Evolutionary conservation across 208 protist genomes (phyloP), one percentile per base, ranked within the genome.

Genomic region (Trypanosoma platydactyli): DNA sequence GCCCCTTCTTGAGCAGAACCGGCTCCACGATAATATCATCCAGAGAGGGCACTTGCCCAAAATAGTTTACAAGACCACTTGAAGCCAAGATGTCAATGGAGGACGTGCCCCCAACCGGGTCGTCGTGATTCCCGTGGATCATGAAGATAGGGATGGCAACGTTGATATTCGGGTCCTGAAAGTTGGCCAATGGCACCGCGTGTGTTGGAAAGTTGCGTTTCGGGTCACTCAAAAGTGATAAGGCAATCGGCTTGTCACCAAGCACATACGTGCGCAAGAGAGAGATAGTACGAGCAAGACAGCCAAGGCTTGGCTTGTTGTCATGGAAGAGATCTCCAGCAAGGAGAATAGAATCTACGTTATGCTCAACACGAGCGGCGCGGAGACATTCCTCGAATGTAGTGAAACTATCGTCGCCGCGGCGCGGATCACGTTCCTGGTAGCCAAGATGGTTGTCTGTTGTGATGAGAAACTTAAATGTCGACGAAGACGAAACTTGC

Each of bases 71-170:
- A 38, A 98, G 83, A 44, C 97, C 94, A 29, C 77, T 86, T 7
- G 86, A 86, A 25, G 88, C 79, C 20, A 99, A 79, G 1, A 99
- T 60, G 77, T 99, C 98, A 4, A 99, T 64, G 18, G 98, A 77
- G 35, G 86, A 93, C 63, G 84, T 85, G 54, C 97, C 97, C 5
- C 98, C 98, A 41, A 96, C 83, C 11, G 98, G 98, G 70, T 99
- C 98, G 71, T 99, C 99, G 80, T 99, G 99, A 75, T 99, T 99
- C 51, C 99, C 99, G 82, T 99, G 98, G 63, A 99, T 99, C 9
- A 86, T 86, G 88, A 99, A 99, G 27, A 99, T 88, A 0, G 99
- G 99, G n/a, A 99, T 69, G 13, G 84, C 73, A 7, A 99, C 85
- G 79, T 99, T 99, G 44, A 98, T 85, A 76, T 99, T 99, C 18